Base-by-base conservation (phyloP, 257 asterid species). In the Fraxinus quadrangulata region DNA sequence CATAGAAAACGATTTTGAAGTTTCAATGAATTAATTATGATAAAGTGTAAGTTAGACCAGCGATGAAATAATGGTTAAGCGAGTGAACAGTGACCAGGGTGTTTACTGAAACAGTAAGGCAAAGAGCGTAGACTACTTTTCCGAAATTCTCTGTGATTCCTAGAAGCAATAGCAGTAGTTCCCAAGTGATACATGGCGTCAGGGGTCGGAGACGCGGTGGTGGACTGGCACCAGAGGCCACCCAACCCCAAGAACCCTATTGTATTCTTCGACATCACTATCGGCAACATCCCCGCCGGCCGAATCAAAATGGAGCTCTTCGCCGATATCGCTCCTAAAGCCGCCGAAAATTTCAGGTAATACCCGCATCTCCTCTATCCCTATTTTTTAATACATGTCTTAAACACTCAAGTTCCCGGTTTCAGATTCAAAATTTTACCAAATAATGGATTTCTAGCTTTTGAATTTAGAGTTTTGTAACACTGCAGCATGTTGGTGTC, bases 241-340 rank as follows among this genome's bases (percentile, higher is more conserved):
- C 93, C 94, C 70, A 89, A 88, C 91, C 97, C 94, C 74, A 93
- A 88, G 77, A 95, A 95, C 51, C 99, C 98, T 3, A 87, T 95
- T 76, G 97, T 95, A 5, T 95, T 95, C 90, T 93, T 95, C 84
- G 99, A 95, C 75, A 66, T 93, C 10, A 95, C 97, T 54, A 93
- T 93, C 82, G 97, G 98, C 11, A 91, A 83, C 71, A 89, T 95
- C 31, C 98, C 98, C 47, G 97, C 98, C 75, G 99, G 99, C 82
- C 97, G 98, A 61, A 89, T 95, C 83, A 95, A 90, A 85, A 95
- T 95, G 96, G 99, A 95, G 87, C 97, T 95, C n/a, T 95, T 95
- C 81, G 96, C 99, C 76, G 98, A 95, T 83, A 87, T 95, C 75
- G 83, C 88, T 84, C 98, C 99, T 68, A 93, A 87, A 90, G 88